Evolutionary conservation across 177 flowering plant species (phyloP).

Genomic region (Tripterygium wilfordii): DNA sequence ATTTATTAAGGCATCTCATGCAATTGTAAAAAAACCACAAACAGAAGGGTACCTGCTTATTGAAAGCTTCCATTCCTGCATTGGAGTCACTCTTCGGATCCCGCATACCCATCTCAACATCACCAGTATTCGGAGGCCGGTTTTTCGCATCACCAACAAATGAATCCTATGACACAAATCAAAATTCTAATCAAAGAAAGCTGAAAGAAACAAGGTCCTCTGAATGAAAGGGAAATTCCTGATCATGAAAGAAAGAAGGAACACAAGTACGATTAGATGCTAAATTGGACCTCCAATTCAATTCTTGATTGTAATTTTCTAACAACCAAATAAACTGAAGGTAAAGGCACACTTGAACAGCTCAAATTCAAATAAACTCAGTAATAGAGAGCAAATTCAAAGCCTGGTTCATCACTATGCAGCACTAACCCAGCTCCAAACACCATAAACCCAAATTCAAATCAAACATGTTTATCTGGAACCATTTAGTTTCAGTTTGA

Average conservation of each 20-base stretch:
- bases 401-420: too few relatives aligned
- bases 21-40: too few relatives aligned
- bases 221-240: not conserved
- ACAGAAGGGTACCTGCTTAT: conserved; percentile 79
- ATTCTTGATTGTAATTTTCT: not conserved
- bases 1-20: too few relatives aligned
- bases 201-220: not conserved
- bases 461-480: too few relatives aligned
- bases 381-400: too few relatives aligned
- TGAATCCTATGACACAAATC: conserved; percentile 43
- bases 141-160: conserved; percentile 36
- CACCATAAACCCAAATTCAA: too few relatives aligned
- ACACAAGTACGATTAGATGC: too few relatives aligned
- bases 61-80: conserved; percentile 59
- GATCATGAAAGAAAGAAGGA: not conserved
- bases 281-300: too few relatives aligned
- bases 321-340: not conserved
- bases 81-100: conserved; percentile 30
- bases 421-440: too few relatives aligned
- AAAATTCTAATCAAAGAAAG: not conserved
- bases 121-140: conserved; percentile 27
- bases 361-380: not conserved
- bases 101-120: conserved; percentile 53
- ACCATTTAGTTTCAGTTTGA: too few relatives aligned
- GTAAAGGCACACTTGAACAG: not conserved